Evolutionary conservation across 192 early-diverging fungal species (phyloP), one percentile per base, ranked within the genome.

Genomic region (Backusella morwellensis): DNA sequence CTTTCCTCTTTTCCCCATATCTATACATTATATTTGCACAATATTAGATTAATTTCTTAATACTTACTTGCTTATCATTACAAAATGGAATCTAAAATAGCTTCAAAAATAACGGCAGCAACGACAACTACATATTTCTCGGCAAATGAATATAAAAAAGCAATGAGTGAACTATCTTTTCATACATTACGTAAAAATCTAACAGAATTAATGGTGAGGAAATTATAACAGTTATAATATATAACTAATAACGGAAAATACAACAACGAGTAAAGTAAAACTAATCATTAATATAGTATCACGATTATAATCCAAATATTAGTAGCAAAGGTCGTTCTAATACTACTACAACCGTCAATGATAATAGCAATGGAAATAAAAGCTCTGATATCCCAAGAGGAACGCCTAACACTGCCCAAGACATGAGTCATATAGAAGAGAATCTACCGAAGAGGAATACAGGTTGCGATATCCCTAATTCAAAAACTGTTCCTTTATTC

Each of bases 401-500:
- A 14, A 14, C 56, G 5, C 26, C 9, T 29, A 63, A 0, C 12
- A 63, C 26, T 26, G 8, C 21, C 4, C 56, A 63, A 63, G 23
- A 63, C 4, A 12, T 63, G 9, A 63, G 11, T 14, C 9, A 26
- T 11, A 29, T 63, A 14, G 26, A 8, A 8, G 56, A 63, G 3
- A 9, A n/a, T 2, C n/a, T 23, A 41, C 12, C 38, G 41, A 70
- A 70, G 12, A 40, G 68, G 6, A 19, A 36, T 68, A 17, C 14
- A 4, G 35, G 35, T 23, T 63, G 56, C 56, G 35, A 36, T 41
- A 12, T 70, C 11, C 68, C 68, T 15, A 44, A 19, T 34, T 72
- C 70, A 14, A 72, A 26, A 72, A 72, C 70, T 14, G 23, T 44
- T 32, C 70, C 70, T 50, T 72, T 26, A 19, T 44, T 72, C 17